These are phyloP conservation scores for Dillenia suffruticosa DNA, from an alignment of 164 flowering plant genomes.

Conservation along the genomic window DNA sequence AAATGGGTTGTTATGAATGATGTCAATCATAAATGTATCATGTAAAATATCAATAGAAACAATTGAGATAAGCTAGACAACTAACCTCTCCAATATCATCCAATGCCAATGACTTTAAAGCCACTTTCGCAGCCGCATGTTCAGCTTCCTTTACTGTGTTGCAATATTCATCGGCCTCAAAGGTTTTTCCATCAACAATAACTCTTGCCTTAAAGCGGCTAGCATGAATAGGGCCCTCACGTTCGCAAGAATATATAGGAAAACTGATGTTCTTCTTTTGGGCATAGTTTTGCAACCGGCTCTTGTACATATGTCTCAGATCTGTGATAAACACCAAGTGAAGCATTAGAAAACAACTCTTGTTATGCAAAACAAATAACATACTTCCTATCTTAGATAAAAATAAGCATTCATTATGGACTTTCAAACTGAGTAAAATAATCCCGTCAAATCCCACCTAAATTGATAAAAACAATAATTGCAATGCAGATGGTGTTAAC, in stretches of 20 bases:
- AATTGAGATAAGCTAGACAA: background rate
- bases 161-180: conserved; percentile 38
- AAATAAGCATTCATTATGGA: too few relatives aligned
- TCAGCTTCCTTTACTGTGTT: conserved; percentile 66
- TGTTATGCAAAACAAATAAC: too few relatives aligned
- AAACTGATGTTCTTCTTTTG: conserved; percentile 36
- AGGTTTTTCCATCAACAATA: conserved; percentile 51
- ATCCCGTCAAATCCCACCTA: too few relatives aligned
- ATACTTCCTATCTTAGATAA: too few relatives aligned
- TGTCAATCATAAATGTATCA: background rate
- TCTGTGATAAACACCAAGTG: conserved; percentile 13
- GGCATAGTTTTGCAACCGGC: conserved; percentile 47
- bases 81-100: conserved; percentile 45
- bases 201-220: conserved; percentile 59
- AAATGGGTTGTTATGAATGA: too few relatives aligned
- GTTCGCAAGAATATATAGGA: conserved; percentile 45
- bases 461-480: too few relatives aligned
- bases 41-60: conserved; percentile 1
- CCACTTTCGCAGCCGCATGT: conserved; percentile 70
- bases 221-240: conserved; percentile 62
- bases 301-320: conserved; percentile 36
- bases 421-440: too few relatives aligned
- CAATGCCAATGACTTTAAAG: conserved; percentile 41
- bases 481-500: too few relatives aligned
- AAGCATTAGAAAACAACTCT: too few relatives aligned